Conservation (phyloP, 1,284 basidiomycete genomes). For the Bondarzewia mesenterica region DNA sequence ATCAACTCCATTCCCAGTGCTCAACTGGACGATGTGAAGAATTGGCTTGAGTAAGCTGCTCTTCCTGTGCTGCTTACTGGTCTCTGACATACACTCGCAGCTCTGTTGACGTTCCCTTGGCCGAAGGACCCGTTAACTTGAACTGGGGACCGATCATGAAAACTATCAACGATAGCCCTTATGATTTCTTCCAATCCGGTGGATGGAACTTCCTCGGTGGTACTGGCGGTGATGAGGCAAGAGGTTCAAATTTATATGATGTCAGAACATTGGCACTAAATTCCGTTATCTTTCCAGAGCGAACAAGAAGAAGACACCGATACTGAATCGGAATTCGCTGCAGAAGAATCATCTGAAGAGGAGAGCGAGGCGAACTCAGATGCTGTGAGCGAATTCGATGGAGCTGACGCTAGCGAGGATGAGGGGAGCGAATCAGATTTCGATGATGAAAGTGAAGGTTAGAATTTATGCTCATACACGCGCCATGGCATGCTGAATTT, state of each 20-base stretch:
- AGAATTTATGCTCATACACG: conserved; percentile 9
- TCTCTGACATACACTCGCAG: conserved; percentile 30
- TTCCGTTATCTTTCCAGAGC: conserved; percentile 33
- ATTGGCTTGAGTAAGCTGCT: conserved; percentile 90
- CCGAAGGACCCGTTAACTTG: conserved; percentile 94
- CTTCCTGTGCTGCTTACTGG: neutral
- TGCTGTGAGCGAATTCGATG: conserved; percentile 49
- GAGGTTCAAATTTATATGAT: conserved; percentile 10
- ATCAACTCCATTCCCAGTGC: conserved; percentile 93
- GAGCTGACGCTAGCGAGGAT: conserved; percentile 61
- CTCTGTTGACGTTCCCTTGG: conserved; percentile 93
- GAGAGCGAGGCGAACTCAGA: conserved; percentile 36
- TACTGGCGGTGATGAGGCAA: conserved; percentile 57
- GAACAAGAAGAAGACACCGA: conserved; percentile 62
- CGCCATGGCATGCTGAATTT: conserved; percentile 8
- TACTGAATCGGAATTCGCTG: conserved; percentile 78
- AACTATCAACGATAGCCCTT: conserved; percentile 91
- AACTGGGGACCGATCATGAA: conserved; percentile 99
- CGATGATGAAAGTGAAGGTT: conserved; percentile 63
- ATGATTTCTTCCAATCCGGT: conserved; percentile 93
- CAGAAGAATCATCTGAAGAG: conserved; percentile 45
- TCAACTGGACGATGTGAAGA: conserved; percentile 92
- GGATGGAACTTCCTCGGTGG: conserved; percentile 93
- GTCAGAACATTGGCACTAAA: conserved; percentile 1
- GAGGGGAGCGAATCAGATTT: conserved; percentile 62